These are phyloP conservation scores for Epithemia pelagica DNA, from an alignment of 108 stramenopile species.

Conservation along the genomic window DNA sequence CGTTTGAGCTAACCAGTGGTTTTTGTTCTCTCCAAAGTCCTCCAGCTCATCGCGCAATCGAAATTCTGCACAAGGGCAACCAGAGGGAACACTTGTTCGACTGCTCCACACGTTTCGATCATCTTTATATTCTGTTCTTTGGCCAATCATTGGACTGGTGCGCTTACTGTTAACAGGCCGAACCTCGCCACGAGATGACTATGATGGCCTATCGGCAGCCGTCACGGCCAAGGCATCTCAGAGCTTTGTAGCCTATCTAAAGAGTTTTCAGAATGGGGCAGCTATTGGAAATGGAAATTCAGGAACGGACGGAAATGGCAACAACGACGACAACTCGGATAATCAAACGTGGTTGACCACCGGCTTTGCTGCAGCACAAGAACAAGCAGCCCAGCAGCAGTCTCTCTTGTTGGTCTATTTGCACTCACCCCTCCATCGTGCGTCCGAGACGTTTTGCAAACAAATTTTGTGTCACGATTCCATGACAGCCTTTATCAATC, in stretches of 20 bases:
- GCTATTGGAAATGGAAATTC: neutral
- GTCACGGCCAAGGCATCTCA: slow-evolving; percentile 55
- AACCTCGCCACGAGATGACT: slow-evolving; percentile 5
- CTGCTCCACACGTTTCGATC: neutral
- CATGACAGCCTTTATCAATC: slow-evolving; percentile 41
- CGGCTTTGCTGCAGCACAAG: slow-evolving; percentile 38
- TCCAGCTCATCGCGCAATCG: too few relatives aligned
- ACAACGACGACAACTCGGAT: slow-evolving; percentile 7
- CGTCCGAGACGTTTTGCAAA: slow-evolving; percentile 22
- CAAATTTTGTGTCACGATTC: slow-evolving; percentile 17
- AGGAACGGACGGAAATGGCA: slow-evolving; percentile 7
- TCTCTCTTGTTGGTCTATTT: slow-evolving; percentile 59
- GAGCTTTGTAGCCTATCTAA: slow-evolving; percentile 42
- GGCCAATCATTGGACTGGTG: neutral
- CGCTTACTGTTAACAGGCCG: neutral
- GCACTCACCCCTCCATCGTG: slow-evolving; percentile 62
- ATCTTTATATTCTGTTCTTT: neutral
- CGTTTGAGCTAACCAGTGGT: too few relatives aligned
- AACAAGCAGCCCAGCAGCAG: slow-evolving; percentile 32
- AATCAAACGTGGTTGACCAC: slow-evolving; percentile 27
- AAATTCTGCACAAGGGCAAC: neutral
- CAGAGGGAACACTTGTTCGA: neutral
- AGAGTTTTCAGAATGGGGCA: slow-evolving; percentile 9
- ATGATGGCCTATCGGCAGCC: slow-evolving; percentile 50
- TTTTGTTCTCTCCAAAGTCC: too few relatives aligned